phyloP scores from a whole-genome alignment of 495 filamentous ascomycete genomes.

The Neurospora sublineolata region DNA sequence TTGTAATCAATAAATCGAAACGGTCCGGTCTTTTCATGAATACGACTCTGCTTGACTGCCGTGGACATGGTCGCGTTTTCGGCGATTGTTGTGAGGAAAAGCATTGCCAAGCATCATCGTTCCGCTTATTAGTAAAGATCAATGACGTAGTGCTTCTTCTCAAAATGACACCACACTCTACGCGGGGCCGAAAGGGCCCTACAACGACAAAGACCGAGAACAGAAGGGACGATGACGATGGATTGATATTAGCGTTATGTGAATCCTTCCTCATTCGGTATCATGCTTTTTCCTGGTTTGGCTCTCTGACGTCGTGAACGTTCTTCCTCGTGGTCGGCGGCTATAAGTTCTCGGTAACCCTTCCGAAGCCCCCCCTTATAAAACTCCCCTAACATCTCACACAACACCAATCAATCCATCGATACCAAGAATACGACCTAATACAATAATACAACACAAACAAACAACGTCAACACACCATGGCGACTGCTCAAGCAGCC shows the following conservation, averaged over 20 bases:
- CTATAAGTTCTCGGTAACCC: neutral
- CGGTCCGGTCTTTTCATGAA: neutral
- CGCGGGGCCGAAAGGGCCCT: neutral
- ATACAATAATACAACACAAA: neutral
- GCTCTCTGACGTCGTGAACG: neutral
- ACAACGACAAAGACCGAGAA: neutral
- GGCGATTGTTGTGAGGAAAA: neutral
- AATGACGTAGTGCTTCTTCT: neutral
- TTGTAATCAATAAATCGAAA: neutral
- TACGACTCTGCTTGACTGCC: neutral
- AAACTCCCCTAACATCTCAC: neutral
- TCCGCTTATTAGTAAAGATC: neutral
- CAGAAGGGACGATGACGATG: neutral
- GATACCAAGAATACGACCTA: neutral
- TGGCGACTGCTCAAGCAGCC: slow-evolving; percentile 53
- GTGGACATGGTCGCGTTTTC: neutral
- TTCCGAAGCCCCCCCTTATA: neutral
- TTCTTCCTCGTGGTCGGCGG: neutral
- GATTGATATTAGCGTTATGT: neutral
- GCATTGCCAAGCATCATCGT: neutral
- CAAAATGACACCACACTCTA: neutral
- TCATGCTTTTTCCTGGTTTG: neutral
- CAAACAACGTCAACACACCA: slow-evolving; percentile 4
- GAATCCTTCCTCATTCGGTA: neutral
- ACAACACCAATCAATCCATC: neutral